Conservation (phyloP, 768 basidiomycete genomes). For the Xerocomus brunneocitrinus region DNA sequence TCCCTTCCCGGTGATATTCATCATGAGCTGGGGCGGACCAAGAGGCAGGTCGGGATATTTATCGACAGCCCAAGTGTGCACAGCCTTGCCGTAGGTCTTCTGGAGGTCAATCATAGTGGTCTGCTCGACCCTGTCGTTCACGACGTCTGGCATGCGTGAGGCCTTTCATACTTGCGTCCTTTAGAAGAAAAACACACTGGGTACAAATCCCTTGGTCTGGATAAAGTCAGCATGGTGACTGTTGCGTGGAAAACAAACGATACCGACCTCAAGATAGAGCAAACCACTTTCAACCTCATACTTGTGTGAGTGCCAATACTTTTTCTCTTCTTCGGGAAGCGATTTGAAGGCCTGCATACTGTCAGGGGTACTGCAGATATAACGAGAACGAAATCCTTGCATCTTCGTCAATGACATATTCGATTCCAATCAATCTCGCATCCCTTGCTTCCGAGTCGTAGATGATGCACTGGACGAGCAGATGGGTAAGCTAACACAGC, state of each 20-base stretch:
- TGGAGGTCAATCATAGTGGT: constrained; percentile 42
- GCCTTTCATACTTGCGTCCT: not conserved
- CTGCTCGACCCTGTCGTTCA: constrained; percentile 36
- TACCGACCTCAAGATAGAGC: constrained; percentile 29
- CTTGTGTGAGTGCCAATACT: constrained; percentile 53
- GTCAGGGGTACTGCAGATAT: not conserved
- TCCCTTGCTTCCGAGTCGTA: constrained; percentile 39
- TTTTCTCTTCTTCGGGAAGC: constrained; percentile 43
- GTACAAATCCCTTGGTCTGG: constrained; percentile 24
- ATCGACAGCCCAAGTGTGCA: constrained; percentile 39
- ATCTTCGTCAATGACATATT: constrained; percentile 46
- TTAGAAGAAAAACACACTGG: constrained; percentile 12
- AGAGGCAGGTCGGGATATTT: constrained; percentile 38
- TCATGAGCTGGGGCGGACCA: constrained; percentile 46
- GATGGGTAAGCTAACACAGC: constrained; percentile 24
- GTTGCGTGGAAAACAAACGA: not conserved
- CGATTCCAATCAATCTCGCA: constrained; percentile 49
- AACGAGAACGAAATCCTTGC: not conserved
- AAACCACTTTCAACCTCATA: constrained; percentile 40
- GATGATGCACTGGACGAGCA: constrained; percentile 37
- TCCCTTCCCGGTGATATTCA: constrained; percentile 37
- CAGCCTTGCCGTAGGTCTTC: constrained; percentile 44
- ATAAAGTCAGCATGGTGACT: not conserved
- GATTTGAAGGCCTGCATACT: constrained; percentile 31
- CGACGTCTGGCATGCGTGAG: constrained; percentile 14